These are phyloP conservation scores for Phytophthora multivora DNA, from an alignment of 352 stramenopile genomes.

Conservation along the genomic window DNA sequence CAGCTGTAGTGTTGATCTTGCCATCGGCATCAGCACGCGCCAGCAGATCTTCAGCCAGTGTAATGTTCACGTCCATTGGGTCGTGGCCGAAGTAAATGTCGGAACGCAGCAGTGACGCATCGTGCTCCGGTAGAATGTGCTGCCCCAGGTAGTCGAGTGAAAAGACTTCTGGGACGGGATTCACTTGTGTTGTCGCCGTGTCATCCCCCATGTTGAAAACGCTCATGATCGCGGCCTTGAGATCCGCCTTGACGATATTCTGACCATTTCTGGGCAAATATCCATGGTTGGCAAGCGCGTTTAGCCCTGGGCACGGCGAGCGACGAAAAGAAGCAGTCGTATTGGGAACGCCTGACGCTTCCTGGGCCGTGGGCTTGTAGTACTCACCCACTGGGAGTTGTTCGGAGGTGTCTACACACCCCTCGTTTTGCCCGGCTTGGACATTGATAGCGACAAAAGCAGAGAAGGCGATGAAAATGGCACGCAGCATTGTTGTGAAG, in stretches of 20 bases:
- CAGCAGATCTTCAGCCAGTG: slow-evolving; percentile 27
- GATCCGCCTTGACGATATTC: slow-evolving; percentile 24
- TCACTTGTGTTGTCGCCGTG: slow-evolving; percentile 14
- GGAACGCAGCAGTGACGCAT: slow-evolving; percentile 37
- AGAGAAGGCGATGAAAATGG: background rate
- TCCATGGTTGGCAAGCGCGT: slow-evolving; percentile 13
- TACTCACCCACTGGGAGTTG: slow-evolving; percentile 10
- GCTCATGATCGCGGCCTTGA: slow-evolving; percentile 37
- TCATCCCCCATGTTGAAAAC: slow-evolving; percentile 42
- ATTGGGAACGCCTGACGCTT: slow-evolving; percentile 4
- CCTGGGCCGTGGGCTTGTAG: background rate
- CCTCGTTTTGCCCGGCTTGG: background rate
- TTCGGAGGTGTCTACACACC: background rate
- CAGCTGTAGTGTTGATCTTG: slow-evolving; percentile 24
- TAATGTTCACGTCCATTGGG: slow-evolving; percentile 25
- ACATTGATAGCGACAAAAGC: background rate
- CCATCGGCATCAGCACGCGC: slow-evolving; percentile 23
- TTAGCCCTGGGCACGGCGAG: slow-evolving; percentile 12
- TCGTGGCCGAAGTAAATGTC: slow-evolving; percentile 37
- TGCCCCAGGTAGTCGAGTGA: slow-evolving; percentile 39
- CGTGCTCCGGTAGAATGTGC: slow-evolving; percentile 43
- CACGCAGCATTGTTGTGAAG: background rate
- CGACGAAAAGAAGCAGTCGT: slow-evolving; percentile 2
- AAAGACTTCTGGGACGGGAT: slow-evolving; percentile 26
- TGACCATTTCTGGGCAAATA: slow-evolving; percentile 25